Base-by-base conservation (phyloP, 2,329 filamentous ascomycete species). In the Penicillium olsonii region DNA sequence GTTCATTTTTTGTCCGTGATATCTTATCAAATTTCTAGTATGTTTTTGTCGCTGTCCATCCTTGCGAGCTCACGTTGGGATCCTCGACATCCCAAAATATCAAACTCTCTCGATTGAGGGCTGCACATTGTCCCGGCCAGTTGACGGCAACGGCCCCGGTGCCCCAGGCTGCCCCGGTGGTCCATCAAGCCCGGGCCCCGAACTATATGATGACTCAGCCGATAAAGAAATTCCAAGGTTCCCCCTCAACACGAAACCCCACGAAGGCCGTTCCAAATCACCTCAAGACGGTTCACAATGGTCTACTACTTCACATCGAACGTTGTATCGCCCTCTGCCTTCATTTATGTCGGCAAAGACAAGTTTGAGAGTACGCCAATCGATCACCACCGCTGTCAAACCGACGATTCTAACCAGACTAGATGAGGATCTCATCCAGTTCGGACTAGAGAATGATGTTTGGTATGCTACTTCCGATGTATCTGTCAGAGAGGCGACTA, bases 301-400 rank as follows among this genome's bases (percentile, higher is more conserved):
- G 94, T 99, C 39, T 96, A 88, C 76, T 97, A 97, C 73, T 97
- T 94, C 71, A 94, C 85, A 1, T 97, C 92, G 20, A 92, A 83
- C 54, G 84, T 85, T 35, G 90, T 95, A 33, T 80, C 85, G 11
- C 92, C 94, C 2, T 70, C 90, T 26, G 92, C 90, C 35, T 92
- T 87, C 68, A 85, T 99, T 66, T 99, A 99, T 70, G 90, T 96
- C 52, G 94, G 94, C 72, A 99, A 97, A 74, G 94, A 99, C 79
- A 99, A 99, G 76, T 92, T 94, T 63, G 94, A 99, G 78, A 99
- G 94, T 96, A 79, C 67, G 86, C 60, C 29, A 57, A 26, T 45
- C 37, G 29, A 41, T 42, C 40, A 34, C 22, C 31, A 31, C 29
- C 29, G 29, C 29, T 15, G 15, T 35, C 33, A 35, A 9, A 7